These are phyloP conservation scores for Gossypium schwendimanii DNA, from an alignment of 441 rosid species.

Conservation along the genomic window DNA sequence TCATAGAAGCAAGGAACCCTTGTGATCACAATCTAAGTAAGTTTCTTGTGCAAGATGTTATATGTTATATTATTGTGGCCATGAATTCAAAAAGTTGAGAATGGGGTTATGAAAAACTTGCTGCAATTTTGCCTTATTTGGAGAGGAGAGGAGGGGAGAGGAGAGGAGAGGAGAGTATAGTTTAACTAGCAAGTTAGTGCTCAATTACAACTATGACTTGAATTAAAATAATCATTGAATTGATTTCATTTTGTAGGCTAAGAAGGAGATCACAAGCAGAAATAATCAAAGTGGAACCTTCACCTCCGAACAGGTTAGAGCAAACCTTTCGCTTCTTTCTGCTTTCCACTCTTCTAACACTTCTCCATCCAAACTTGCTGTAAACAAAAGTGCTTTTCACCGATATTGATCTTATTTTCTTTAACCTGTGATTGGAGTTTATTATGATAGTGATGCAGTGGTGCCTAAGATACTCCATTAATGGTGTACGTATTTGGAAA, in stretches of 20 bases:
- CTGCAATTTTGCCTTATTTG: too few relatives aligned
- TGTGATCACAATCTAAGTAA: background rate
- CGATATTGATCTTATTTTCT: background rate
- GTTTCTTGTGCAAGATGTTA: background rate
- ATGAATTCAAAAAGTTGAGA: background rate
- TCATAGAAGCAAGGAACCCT: background rate
- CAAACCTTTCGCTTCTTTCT: background rate
- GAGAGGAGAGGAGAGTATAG: background rate
- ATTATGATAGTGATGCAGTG: background rate
- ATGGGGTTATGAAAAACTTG: background rate
- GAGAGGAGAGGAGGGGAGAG: background rate
- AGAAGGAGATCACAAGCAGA: background rate
- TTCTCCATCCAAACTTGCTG: background rate
- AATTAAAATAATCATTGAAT: background rate
- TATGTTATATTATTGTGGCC: background rate
- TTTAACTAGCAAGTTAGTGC: too few relatives aligned
- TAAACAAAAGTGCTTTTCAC: background rate
- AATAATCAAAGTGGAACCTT: background rate
- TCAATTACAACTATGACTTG: background rate
- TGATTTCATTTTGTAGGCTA: background rate
- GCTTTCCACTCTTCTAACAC: background rate
- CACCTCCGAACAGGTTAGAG: background rate
- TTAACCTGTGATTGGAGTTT: background rate
- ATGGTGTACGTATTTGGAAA: background rate
- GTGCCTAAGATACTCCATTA: background rate